Percentiles rank a stretch among this genome's conserved stretches.
phyloP scores from a whole-genome alignment of 805 yeast genomes.

The Diddensiella santjacobensis region DNA sequence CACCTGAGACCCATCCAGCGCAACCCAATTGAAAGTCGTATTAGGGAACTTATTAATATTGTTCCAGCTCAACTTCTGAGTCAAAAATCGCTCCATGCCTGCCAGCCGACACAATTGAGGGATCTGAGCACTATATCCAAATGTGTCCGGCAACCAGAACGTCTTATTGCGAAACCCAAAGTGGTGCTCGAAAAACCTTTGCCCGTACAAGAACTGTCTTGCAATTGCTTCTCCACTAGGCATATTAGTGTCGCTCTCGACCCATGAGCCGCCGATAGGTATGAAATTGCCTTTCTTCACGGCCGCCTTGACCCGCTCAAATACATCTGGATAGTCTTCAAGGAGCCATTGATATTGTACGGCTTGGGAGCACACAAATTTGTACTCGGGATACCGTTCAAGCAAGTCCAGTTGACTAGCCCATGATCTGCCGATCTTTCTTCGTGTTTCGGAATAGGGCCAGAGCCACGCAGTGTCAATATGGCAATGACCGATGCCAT shows the following conservation, averaged over 20 bases:
- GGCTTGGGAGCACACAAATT: constrained; percentile 89
- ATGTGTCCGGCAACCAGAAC: constrained; percentile 85
- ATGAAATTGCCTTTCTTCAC: constrained; percentile 62
- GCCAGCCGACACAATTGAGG: constrained; percentile 76
- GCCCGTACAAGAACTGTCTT: constrained; percentile 75
- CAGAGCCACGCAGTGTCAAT: constrained; percentile 97
- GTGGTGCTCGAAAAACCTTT: constrained; percentile 61
- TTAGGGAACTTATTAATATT: constrained; percentile 76
- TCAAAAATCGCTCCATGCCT: constrained; percentile 65
- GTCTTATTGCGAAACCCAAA: constrained; percentile 63
- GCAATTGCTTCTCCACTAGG: constrained; percentile 80
- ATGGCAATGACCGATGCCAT: constrained; percentile 87
- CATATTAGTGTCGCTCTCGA: constrained; percentile 79
- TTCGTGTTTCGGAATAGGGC: constrained; percentile 92
- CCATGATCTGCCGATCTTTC: constrained; percentile 92
- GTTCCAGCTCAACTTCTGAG: constrained; percentile 84
- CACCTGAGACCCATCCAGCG: constrained; percentile 75
- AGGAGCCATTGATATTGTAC: constrained; percentile 90
- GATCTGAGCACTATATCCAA: constrained; percentile 79
- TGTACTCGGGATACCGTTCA: constrained; percentile 82
- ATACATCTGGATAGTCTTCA: constrained; percentile 76
- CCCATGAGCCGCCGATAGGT: constrained; percentile 88
- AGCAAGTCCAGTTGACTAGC: constrained; percentile 79
- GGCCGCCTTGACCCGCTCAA: constrained; percentile 50
- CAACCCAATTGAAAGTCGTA: constrained; percentile 78